Evolutionary conservation across 495 filamentous ascomycete species (phyloP).

Genomic region (Neurospora discreta): DNA sequence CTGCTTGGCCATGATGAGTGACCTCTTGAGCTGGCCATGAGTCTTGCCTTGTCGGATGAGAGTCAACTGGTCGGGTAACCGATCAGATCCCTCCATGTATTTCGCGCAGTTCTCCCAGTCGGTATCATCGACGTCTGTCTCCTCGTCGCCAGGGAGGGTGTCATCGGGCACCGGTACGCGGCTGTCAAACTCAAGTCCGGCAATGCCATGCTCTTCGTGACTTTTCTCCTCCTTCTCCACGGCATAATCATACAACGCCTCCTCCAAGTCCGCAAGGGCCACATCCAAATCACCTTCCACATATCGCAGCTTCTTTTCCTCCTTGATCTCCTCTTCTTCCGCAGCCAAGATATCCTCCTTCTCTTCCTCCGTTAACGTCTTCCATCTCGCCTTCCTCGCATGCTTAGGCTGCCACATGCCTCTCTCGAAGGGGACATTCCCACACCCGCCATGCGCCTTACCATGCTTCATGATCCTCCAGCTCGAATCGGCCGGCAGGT

Average conservation of each 20-base stretch:
- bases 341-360: conserved; percentile 14
- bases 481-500: conserved; percentile 1
- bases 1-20: not conserved
- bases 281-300: not conserved
- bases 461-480: conserved; percentile 3
- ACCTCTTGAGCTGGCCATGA: not conserved
- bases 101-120: not conserved
- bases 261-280: not conserved
- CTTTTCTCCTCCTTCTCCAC: not conserved
- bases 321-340: conserved; percentile 6
- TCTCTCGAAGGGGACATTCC: conserved; percentile 21
- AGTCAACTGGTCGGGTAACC: not conserved
- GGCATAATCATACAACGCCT: not conserved
- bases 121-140: not conserved
- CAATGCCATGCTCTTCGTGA: not conserved
- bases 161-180: not conserved
- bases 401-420: conserved; percentile 25
- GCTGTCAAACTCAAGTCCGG: not conserved
- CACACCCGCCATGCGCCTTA: conserved; percentile 14
- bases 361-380: conserved; percentile 13
- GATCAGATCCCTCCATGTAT: not conserved
- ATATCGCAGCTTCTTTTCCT: not conserved
- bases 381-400: conserved; percentile 23
- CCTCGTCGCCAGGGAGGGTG: not conserved
- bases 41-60: not conserved